These are phyloP conservation scores for Colletotrichum sp. DNA, from an alignment of 2,329 filamentous ascomycete genomes.

Conservation along the genomic window DNA sequence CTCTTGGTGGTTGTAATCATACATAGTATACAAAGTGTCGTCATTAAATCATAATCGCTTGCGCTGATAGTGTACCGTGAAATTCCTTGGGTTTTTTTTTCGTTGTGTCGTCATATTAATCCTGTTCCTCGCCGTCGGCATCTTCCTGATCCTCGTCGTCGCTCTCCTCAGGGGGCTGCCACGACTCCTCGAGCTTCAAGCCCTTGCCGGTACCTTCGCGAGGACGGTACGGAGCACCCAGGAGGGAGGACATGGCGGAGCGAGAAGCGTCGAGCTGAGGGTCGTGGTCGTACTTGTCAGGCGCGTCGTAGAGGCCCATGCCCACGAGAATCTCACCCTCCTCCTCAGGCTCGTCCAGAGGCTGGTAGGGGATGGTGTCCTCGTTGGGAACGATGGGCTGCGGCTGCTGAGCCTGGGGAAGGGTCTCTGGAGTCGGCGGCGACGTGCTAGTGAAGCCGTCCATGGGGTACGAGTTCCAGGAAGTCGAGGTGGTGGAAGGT, in stretches of 20 bases:
- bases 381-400: constrained; percentile 52
- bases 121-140: constrained; percentile 35
- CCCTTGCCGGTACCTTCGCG: constrained; percentile 69
- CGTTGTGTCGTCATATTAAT: neutral
- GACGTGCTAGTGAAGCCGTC: constrained; percentile 54
- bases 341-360: constrained; percentile 58
- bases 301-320: constrained; percentile 81
- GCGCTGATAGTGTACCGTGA: neutral
- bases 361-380: constrained; percentile 53
- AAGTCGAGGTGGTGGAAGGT: constrained; percentile 25
- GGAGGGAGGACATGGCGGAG: constrained; percentile 58
- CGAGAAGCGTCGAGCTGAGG: constrained; percentile 59
- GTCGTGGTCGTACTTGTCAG: constrained; percentile 60
- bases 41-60: neutral
- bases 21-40: constrained; percentile 13
- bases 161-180: constrained; percentile 67
- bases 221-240: constrained; percentile 53
- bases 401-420: constrained; percentile 55
- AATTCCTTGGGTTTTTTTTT: neutral
- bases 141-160: constrained; percentile 36
- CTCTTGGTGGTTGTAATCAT: neutral
- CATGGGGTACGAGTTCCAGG: constrained; percentile 52
- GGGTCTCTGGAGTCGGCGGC: constrained; percentile 66
- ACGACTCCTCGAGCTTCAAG: constrained; percentile 82
- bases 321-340: constrained; percentile 78